Percentiles rank a stretch among this genome's conserved stretches.
phyloP scores from a whole-genome alignment of 139 green algal species.

The Chlamydomonas sp. region DNA sequence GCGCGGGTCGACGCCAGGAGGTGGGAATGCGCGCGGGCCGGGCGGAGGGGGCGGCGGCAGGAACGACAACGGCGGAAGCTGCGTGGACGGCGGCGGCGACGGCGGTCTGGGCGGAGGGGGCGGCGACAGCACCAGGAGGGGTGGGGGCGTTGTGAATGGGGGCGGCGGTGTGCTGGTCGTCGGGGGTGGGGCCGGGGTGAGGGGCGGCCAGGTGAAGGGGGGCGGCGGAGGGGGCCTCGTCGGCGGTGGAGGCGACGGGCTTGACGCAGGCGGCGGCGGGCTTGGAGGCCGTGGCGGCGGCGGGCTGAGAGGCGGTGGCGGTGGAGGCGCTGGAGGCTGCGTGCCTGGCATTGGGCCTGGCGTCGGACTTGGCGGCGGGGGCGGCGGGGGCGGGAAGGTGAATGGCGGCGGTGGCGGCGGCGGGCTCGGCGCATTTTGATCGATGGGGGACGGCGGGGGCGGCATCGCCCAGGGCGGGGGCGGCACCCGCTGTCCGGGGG shows the following conservation, averaged over 20 bases:
- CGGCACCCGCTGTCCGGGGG: background rate
- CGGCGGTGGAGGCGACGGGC: background rate
- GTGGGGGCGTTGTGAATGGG: background rate
- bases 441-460: background rate
- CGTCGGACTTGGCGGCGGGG: background rate
- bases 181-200: background rate
- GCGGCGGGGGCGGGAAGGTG: background rate
- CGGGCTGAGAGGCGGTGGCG: background rate
- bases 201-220: background rate
- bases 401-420: background rate
- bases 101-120: background rate
- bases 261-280: background rate
- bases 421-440: background rate
- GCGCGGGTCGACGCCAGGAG: no score
- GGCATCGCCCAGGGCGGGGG: background rate
- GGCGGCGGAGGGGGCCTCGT: background rate
- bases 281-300: background rate
- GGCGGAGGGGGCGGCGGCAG: no score
- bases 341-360: background rate
- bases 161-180: no score
- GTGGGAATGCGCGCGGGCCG: no score
- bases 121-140: background rate
- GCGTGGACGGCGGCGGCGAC: background rate
- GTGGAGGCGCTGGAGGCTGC: background rate
- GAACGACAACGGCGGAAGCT: no score